phyloP scores from a whole-genome alignment of 139 green algal species.

The Micractinium sp. region DNA sequence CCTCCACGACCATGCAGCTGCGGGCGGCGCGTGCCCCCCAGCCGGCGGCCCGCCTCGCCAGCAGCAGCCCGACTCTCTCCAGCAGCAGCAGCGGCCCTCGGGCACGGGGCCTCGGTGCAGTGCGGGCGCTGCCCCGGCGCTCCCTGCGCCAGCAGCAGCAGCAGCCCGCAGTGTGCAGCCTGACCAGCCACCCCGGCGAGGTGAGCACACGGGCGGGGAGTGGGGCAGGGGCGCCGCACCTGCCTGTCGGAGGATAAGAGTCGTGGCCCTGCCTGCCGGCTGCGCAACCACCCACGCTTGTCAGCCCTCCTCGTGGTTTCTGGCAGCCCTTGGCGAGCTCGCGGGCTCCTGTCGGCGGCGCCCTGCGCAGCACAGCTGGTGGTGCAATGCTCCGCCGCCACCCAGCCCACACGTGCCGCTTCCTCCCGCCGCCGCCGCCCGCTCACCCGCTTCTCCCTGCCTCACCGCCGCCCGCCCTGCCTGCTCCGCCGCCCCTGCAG shows the following conservation, averaged over 20 bases:
- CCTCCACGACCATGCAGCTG: not conserved
- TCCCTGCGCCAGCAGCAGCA: not conserved
- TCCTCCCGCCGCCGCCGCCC: not conserved
- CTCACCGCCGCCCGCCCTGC: not conserved
- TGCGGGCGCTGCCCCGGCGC: not conserved
- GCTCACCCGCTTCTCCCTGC: not conserved
- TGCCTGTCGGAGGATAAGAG: conserved; percentile 19
- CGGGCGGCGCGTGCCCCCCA: not conserved
- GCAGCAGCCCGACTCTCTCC: not conserved
- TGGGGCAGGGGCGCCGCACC: not conserved
- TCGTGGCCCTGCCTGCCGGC: not conserved
- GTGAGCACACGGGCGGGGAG: not conserved
- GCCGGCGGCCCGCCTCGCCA: not conserved
- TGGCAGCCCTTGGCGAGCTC: not conserved
- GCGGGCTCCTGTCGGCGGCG: not conserved
- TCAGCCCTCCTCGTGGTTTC: not conserved
- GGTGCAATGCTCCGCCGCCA: not conserved
- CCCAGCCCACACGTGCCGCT: no score
- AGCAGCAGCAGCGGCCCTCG: not conserved
- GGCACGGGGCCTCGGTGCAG: conserved; percentile 1
- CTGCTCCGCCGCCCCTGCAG: not conserved
- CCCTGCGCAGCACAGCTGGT: not conserved
- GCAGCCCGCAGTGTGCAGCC: not conserved
- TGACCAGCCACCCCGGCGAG: conserved; percentile 30
- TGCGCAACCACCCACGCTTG: not conserved